Evolutionary conservation across 768 basidiomycete species (phyloP), one percentile per base, ranked within the genome.

Genomic region (Leucogyrophana mollusca): DNA sequence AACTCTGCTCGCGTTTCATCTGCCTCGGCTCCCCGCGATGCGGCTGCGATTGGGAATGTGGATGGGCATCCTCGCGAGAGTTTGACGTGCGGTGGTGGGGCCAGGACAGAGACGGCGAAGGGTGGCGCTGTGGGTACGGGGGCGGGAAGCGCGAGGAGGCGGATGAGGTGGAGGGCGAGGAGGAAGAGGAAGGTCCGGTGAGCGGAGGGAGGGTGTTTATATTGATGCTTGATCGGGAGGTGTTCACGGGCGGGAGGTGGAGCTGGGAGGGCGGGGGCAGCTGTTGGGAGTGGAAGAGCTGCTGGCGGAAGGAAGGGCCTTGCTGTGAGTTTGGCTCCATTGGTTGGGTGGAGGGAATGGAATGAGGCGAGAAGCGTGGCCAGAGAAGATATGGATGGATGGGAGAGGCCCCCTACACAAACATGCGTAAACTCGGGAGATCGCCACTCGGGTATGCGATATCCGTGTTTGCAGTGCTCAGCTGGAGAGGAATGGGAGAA

Each of bases 201-300:
- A 69, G 59, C 55, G 74, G 72, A 0, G 74, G 72, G 0, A 74
- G 62, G 51, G 73, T 75, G 51, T 71, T 75, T 0, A 54, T 50
- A 46, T 53, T 61, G 27, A 30, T 30, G 27, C 7, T 13, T 2
- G 68, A 64, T 51, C 71, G 64, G 18, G 66, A 58, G 5, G 46
- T 47, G 47, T 57, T 64, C 3, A 61, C 62, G 30, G 67, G 68
- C 3, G 69, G 60, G 11, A 69, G 63, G 41, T 70, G 71, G 14
- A 74, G 62, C 46, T 69, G 68, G 0, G 72, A 69, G 0, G 73
- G 73, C 0, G 72, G 73, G 0, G 73, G 73, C 21, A 74, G 71
- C 52, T 73, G 73, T 3, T 68, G 58, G 1, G 72, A 70, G 22
- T 68, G 68, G 54, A 73, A 75, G 43, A 72, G 64, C 39, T 67